phyloP scores from a whole-genome alignment of 305 asterid species.

The Rubia peregrina region DNA sequence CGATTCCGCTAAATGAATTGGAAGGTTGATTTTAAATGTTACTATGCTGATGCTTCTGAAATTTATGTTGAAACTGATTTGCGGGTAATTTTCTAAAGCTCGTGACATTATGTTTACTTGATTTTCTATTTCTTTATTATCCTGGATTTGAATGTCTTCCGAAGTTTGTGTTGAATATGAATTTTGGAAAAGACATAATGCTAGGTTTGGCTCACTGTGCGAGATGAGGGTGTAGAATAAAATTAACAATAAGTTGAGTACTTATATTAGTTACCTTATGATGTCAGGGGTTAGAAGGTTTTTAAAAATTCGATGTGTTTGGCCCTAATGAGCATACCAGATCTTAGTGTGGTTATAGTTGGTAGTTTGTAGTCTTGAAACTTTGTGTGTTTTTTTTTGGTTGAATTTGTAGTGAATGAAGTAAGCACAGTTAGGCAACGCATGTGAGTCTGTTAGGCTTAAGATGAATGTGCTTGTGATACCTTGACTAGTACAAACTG shows the following conservation, averaged over 20 bases:
- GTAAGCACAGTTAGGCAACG: not conserved
- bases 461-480: conserved; percentile 13
- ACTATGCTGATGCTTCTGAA: not conserved
- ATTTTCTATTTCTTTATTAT: not conserved
- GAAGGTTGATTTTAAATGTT: not conserved
- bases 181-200: not conserved
- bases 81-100: not conserved
- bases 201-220: not conserved
- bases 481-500: conserved; percentile 72
- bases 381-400: not conserved
- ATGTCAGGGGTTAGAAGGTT: not conserved
- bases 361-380: not conserved
- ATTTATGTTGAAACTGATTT: not conserved
- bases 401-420: not conserved
- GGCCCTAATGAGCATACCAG: not conserved
- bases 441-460: conserved; percentile 8
- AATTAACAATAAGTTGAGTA: not conserved
- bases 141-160: not conserved
- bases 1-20: no score
- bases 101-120: not conserved
- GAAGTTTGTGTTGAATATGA: not conserved
- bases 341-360: not conserved
- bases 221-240: not conserved
- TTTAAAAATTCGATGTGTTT: not conserved
- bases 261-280: not conserved